A percentile compares a stretch with the other conserved stretches of the same genome.
phyloP scores from a whole-genome alignment of 352 stramenopile genomes.

The Pythium dissimile region DNA sequence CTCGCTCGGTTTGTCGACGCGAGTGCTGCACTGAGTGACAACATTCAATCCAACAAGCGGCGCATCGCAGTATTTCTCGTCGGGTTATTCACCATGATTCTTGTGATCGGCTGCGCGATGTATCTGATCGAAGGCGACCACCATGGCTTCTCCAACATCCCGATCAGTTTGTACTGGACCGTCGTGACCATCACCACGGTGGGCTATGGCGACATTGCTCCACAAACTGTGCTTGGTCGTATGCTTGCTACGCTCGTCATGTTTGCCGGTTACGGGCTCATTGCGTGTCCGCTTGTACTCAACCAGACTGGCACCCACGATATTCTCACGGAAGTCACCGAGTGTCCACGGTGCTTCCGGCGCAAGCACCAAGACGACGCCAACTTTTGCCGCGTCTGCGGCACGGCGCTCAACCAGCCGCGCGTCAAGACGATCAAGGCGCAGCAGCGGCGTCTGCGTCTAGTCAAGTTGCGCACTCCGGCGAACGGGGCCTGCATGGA shows the following conservation, averaged over 20 bases:
- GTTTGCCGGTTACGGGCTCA: conserved; percentile 86
- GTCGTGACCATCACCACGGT: conserved; percentile 88
- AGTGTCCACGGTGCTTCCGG: conserved; percentile 67
- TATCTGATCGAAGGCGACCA: conserved; percentile 78
- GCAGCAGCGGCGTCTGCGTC: conserved; percentile 46
- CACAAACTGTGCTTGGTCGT: conserved; percentile 72
- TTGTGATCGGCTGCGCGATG: conserved; percentile 81
- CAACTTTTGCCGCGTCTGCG: conserved; percentile 74
- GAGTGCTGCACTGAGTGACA: conserved; percentile 63
- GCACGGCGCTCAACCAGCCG: conserved; percentile 50
- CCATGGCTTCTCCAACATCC: conserved; percentile 80
- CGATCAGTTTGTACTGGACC: conserved; percentile 85
- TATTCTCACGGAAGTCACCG: conserved; percentile 50
- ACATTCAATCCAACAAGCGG: conserved; percentile 77
- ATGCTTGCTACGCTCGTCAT: conserved; percentile 83
- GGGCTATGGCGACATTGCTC: conserved; percentile 83
- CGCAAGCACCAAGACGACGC: conserved; percentile 74
- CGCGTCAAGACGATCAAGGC: conserved; percentile 62
- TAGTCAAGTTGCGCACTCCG: conserved; percentile 54
- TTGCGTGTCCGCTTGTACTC: conserved; percentile 76
- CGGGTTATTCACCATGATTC: conserved; percentile 65
- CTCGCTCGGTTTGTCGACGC: conserved; percentile 74
- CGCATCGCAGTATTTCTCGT: conserved; percentile 77
- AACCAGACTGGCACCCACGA: conserved; percentile 47
- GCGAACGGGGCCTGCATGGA: conserved; percentile 24